Evolutionary conservation across 495 filamentous ascomycete genomes (phyloP).

Genomic region (Talaromyces borbonicus): DNA sequence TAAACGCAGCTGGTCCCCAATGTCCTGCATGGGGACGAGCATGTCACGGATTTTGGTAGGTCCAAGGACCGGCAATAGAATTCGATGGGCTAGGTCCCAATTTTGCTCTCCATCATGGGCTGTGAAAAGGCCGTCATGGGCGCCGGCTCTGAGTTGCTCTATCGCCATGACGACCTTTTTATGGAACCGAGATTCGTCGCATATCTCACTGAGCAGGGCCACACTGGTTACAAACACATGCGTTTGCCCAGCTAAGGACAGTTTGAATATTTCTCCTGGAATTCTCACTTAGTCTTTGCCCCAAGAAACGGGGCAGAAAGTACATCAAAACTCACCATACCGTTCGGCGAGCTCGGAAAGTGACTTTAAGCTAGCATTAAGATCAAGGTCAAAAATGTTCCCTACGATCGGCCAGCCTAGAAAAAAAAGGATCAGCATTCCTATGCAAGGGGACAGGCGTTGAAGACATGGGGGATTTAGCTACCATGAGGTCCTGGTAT

Average conservation of each 20-base stretch:
- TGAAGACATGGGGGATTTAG: background rate
- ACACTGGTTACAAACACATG: background rate
- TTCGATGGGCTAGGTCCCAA: slow-evolving; percentile 66
- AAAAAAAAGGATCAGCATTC: background rate
- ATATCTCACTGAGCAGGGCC: slow-evolving; percentile 36
- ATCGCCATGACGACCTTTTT: slow-evolving; percentile 44
- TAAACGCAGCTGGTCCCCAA: slow-evolving; percentile 57
- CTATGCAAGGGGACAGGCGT: background rate
- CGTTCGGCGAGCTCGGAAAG: background rate
- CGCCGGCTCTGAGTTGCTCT: slow-evolving; percentile 45
- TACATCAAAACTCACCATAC: background rate
- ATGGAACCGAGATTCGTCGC: slow-evolving; percentile 55
- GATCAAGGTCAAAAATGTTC: background rate
- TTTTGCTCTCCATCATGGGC: slow-evolving; percentile 50
- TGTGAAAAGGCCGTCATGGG: slow-evolving; percentile 62
- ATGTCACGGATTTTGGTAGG: slow-evolving; percentile 57
- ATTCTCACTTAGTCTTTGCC: background rate
- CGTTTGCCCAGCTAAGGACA: background rate
- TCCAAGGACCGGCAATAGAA: slow-evolving; percentile 58
- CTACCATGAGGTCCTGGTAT: background rate
- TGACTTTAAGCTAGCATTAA: background rate
- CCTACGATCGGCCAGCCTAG: background rate
- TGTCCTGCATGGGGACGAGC: slow-evolving; percentile 61
- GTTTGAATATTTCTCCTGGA: background rate
- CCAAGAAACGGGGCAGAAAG: background rate